Evolutionary conservation across 768 basidiomycete species (phyloP), one percentile per base, ranked within the genome.

Genomic region (Tricholoma furcatifolium): DNA sequence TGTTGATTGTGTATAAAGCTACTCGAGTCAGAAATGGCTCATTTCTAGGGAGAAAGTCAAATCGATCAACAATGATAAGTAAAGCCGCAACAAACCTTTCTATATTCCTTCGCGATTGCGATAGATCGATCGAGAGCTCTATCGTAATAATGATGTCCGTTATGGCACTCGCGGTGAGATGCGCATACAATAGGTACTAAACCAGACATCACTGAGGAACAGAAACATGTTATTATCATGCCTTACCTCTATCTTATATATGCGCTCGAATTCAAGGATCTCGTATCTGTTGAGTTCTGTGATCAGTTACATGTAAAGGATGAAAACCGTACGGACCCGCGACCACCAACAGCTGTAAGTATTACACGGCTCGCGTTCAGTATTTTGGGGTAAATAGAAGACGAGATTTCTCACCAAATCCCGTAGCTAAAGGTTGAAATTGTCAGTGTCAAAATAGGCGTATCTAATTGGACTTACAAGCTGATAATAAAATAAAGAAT

Each of bases 161-260:
- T 2, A 34, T 8, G 11, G 44, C 47, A 17, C 51, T 51, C n/a
- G 50, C 24, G 4, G 44, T 42, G 11, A 57, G 31, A 4, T 39
- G 36, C 14, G 53, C 12, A 38, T 53, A 53, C n/a, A 57, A 23
- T 23, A 57, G 44, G 17, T 53, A 57, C 56, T 53, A 21, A 2
- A n/a, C 6, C 21, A 21, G 3, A 21, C 4, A 12, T 6, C 4
- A 12, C 3, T 32, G 2, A 6, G 30, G 12, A 8, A 50, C 10
- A 9, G 20, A 44, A n/a, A 34, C n/a, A 15, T 31, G 5, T 2
- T 27, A 34, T 11, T 12, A 18, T 18, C 12, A 3, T 2, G 9
- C 43, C 55, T n/a, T 34, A 56, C 55, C 27, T 49, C 47, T 38
- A 51, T 43, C 15, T 31, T 44, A n/a, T 12, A 40, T 12, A 52